A percentile compares a stretch with the other conserved stretches of the same genome.
These are phyloP conservation scores for Metarhizium brunneum DNA, from an alignment of 2,329 filamentous ascomycete genomes.

Conservation along the genomic window DNA sequence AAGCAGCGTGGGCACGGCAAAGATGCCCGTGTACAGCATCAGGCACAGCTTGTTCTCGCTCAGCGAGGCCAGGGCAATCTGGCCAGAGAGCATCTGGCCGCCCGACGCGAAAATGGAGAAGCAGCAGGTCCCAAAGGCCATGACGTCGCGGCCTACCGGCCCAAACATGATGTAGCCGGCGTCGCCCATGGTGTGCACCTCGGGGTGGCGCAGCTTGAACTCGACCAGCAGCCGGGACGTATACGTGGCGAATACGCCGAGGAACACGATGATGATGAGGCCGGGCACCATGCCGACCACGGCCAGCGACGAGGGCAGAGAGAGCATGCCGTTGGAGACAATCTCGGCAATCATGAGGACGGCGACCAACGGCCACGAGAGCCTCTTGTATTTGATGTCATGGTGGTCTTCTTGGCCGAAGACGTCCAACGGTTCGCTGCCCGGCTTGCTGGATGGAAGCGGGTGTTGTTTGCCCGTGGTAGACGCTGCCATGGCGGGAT, in stretches of 20 bases:
- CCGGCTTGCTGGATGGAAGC: background rate
- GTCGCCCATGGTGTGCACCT: conserved; percentile 49
- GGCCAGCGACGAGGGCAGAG: conserved; percentile 39
- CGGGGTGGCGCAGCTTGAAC: conserved; percentile 44
- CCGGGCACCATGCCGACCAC: conserved; percentile 43
- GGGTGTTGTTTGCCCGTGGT: too few species aligned
- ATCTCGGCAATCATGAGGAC: conserved; percentile 48
- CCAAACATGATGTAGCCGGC: conserved; percentile 45
- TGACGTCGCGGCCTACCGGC: conserved; percentile 37
- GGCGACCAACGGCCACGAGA: conserved; percentile 41
- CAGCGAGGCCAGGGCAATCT: conserved; percentile 37
- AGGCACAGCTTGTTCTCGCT: conserved; percentile 37
- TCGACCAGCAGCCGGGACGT: conserved; percentile 38
- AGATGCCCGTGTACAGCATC: conserved; percentile 41
- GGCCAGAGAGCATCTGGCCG: conserved; percentile 39
- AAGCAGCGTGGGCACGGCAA: conserved; percentile 35
- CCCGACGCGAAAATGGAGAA: conserved; percentile 43
- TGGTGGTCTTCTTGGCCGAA: conserved; percentile 19
- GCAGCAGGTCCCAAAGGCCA: conserved; percentile 38
- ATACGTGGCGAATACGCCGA: conserved; percentile 41
- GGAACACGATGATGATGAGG: conserved; percentile 39
- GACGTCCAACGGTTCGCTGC: conserved; percentile 3
- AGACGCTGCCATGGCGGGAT: too few species aligned
- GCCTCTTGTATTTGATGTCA: conserved; percentile 42
- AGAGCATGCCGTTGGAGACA: conserved; percentile 44